Evolutionary conservation across 495 filamentous ascomycete genomes (phyloP), one percentile per base, ranked within the genome.

Genomic region (Trichoderma asperelloides): DNA sequence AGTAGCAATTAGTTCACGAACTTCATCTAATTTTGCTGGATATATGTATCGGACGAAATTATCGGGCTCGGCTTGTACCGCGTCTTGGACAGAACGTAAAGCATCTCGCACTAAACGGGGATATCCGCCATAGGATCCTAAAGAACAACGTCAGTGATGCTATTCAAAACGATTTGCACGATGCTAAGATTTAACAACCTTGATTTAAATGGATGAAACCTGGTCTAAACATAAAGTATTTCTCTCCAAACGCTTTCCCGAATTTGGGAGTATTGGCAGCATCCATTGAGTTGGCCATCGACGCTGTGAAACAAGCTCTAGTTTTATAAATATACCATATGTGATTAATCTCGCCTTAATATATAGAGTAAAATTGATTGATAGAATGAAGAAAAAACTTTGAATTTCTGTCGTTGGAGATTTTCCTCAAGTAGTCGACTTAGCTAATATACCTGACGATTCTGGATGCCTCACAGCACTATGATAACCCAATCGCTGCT

Each of bases 161-260:
- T 3, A 13, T 60, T 5, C 30, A 51, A 21, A 21, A n/a, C 8
- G 7, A 51, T 21, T 4, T 51, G 16, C 6, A 7, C 5, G 6
- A 37, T 37, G 2, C 33, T 37, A 7, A 4, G 33, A 3, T 37
- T 2, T 8, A 51, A 3, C 7, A 5, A 60, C 55, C 55, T 60
- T 60, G 55, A 30, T 60, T 60, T 2, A 60, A 25, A 30, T 60
- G 55, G 55, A 60, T 60, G 55, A 60, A 60, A 3, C 25, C 55
- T 21, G 55, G 55, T 60, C 30, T 60, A 18, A 60, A 60, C 55
- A 60, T 60, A 25, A 60, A 60, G 55, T 60, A 30, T 18, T 60
- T 60, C 27, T 60, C 55, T 2, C 55, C 55, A 60, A 60, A 60
- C 11, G 27, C 2, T 16, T 21, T 18, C 5, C 55, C 55, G 16